Evolutionary conservation across 495 filamentous ascomycete species (phyloP).

Genomic region (Penicillium odoratum): DNA sequence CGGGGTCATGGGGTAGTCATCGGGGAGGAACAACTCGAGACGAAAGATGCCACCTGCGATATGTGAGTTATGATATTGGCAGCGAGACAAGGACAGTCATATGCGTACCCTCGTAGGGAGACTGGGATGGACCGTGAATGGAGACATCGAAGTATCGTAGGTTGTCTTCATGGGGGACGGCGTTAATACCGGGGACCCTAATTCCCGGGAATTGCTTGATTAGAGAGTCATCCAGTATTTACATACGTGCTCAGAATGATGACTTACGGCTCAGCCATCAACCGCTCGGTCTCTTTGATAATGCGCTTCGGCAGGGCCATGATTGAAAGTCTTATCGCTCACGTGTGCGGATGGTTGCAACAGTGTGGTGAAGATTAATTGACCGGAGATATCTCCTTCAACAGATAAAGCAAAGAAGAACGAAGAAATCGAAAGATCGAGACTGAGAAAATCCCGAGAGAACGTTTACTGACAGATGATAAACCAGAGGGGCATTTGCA

Average conservation of each 20-base stretch:
- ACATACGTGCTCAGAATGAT: background rate
- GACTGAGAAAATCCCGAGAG: background rate
- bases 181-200: constrained; percentile 95
- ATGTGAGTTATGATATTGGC: constrained; percentile 13
- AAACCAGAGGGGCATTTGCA: constrained; percentile 36
- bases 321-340: constrained; percentile 19
- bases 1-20: constrained; percentile 99
- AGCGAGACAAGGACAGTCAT: background rate
- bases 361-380: background rate
- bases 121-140: constrained; percentile 91
- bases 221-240: background rate
- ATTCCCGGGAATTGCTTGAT: background rate
- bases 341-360: background rate
- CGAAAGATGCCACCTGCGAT: constrained; percentile 85
- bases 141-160: constrained; percentile 96
- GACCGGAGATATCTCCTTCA: background rate
- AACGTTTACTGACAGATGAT: constrained; percentile 4
- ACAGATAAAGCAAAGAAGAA: background rate
- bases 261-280: constrained; percentile 92
- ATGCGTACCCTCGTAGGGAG: constrained; percentile 80
- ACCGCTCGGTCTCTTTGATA: constrained; percentile 95
- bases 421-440: background rate
- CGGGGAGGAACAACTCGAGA: constrained; percentile 96
- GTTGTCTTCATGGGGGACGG: constrained; percentile 97
- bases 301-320: constrained; percentile 94